A percentile compares a stretch with the other conserved stretches of the same genome.
Evolutionary conservation across 1,284 basidiomycete genomes (phyloP).

Genomic region (Bjerkandera adusta): DNA sequence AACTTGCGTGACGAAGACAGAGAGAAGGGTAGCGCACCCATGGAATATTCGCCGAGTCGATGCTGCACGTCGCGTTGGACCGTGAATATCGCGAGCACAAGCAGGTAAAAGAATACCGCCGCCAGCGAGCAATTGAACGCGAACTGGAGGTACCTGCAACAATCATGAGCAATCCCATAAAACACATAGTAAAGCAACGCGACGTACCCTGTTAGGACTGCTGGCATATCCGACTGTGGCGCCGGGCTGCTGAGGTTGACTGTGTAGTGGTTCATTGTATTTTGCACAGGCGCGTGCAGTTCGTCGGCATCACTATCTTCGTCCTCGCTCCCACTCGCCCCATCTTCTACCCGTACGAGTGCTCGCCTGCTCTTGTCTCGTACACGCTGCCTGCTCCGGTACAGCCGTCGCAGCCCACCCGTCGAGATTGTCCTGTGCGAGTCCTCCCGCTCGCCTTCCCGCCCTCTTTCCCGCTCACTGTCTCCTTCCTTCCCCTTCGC

Average conservation of each 20-base stretch:
- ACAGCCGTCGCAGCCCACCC: conserved; percentile 47
- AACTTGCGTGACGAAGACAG: not conserved
- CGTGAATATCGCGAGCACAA: conserved; percentile 84
- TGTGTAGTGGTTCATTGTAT: conserved; percentile 76
- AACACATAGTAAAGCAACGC: conserved; percentile 16
- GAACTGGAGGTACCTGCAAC: conserved; percentile 86
- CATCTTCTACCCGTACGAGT: conserved; percentile 31
- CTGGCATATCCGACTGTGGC: conserved; percentile 60
- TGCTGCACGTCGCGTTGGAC: conserved; percentile 90
- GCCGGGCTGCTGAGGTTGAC: conserved; percentile 68
- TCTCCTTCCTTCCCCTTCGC: conserved; percentile 34
- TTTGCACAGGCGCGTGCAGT: conserved; percentile 41
- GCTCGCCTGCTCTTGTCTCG: conserved; percentile 31
- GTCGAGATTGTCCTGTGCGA: conserved; percentile 66
- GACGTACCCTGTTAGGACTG: conserved; percentile 77
- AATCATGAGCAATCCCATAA: conserved; percentile 9
- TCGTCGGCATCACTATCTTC: conserved; percentile 42
- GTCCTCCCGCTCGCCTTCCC: conserved; percentile 55
- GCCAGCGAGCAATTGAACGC: conserved; percentile 92
- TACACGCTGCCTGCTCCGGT: conserved; percentile 56
- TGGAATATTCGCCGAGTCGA: conserved; percentile 85
- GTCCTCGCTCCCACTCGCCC: conserved; percentile 29
- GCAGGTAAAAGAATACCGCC: conserved; percentile 81
- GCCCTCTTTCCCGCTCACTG: conserved; percentile 26
- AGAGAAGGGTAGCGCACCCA: conserved; percentile 57